Base-by-base conservation (phyloP, 2,329 filamentous ascomycete species). In the Xylariaceae sp. region DNA sequence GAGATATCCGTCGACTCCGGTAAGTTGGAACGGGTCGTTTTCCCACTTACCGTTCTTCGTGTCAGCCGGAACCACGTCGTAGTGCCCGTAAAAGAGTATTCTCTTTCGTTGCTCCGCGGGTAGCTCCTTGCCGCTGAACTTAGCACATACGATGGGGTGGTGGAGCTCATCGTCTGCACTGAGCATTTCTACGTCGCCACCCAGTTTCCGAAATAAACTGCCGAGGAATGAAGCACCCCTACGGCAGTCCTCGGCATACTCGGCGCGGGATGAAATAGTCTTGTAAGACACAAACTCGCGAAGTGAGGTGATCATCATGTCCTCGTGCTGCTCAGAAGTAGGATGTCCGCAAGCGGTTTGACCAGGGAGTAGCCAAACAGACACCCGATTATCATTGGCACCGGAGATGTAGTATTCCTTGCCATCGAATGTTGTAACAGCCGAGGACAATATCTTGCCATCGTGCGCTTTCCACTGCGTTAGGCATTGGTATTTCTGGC, bases 21-120 rank as follows among this genome's bases (percentile, higher is more conserved):
- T 88, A 70, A 97, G 82, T n/a, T 87, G 82, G 72, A 97, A 99
- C 0, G 94, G 95, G 64, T 97, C 90, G 1, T 86, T 86, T 45
- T 84, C 82, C 94, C 94, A 99, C 66, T 90, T 93, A 44, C 84
- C 83, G 59, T 88, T 86, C 63, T 89, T 89, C 44, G 88, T 87
- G 65, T 96, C 91, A 0, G 94, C 94, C 0, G 92, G 84, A 2
- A 99, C 94, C 2, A 99, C 92, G 71, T 99, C 94, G 77, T 99
- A 99, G 72, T 99, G 94, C 0, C 95, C 94, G 70, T 99, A 99
- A 72, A 99, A 99, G 0, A 99, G 77, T 7, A 97, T 90, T 35
- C 90, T 92, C 75, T 94, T 96, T 15, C 90, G 83, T 30, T 84
- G 79, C 30, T 83, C 80, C 0, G 83, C 77, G 0, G 85, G 83